A percentile compares a stretch with the other conserved stretches of the same genome.
These are phyloP conservation scores for Wickerhamiella slavikovae DNA, from an alignment of 805 yeast species.

Conservation along the genomic window DNA sequence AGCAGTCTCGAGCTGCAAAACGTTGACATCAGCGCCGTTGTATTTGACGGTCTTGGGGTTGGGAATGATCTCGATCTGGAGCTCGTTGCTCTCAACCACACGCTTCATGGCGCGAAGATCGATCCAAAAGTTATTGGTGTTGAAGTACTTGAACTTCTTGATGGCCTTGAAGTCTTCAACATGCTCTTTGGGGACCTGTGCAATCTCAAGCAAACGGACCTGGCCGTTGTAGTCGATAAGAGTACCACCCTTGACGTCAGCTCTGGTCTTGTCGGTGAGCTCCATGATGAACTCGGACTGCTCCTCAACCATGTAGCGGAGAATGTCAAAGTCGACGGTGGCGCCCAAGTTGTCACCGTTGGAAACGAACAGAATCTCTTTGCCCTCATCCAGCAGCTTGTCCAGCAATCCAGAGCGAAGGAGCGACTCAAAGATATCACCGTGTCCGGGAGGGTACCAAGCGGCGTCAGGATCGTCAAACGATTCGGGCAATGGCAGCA, in stretches of 20 bases:
- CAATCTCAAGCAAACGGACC: slow-evolving; percentile 86
- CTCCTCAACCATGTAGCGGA: slow-evolving; percentile 81
- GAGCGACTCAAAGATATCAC: slow-evolving; percentile 85
- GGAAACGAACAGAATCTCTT: slow-evolving; percentile 86
- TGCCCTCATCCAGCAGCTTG: slow-evolving; percentile 72
- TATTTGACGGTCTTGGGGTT: slow-evolving; percentile 65
- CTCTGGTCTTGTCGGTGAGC: slow-evolving; percentile 94
- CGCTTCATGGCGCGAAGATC: slow-evolving; percentile 86
- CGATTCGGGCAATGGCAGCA: slow-evolving; percentile 77
- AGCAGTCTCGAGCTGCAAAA: slow-evolving; percentile 92
- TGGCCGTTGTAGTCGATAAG: slow-evolving; percentile 88
- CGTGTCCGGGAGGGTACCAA: slow-evolving; percentile 99
- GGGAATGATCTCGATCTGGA: slow-evolving; percentile 88
- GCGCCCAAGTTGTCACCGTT: slow-evolving; percentile 98
- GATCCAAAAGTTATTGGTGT: slow-evolving; percentile 96
- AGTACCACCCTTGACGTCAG: slow-evolving; percentile 99
- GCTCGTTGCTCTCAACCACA: slow-evolving; percentile 61
- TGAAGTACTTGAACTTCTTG: slow-evolving; percentile 94
- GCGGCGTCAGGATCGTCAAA: slow-evolving; percentile 55
- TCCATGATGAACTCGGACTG: slow-evolving; percentile 95
- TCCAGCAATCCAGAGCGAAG: slow-evolving; percentile 84
- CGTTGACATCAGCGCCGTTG: slow-evolving; percentile 63
- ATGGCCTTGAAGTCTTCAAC: slow-evolving; percentile 95
- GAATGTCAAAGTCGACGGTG: slow-evolving; percentile 78
- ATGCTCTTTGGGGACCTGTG: slow-evolving; percentile 97